Base-by-base conservation (phyloP, 345 rosid species). In the Rubroshorea leprosula region DNA sequence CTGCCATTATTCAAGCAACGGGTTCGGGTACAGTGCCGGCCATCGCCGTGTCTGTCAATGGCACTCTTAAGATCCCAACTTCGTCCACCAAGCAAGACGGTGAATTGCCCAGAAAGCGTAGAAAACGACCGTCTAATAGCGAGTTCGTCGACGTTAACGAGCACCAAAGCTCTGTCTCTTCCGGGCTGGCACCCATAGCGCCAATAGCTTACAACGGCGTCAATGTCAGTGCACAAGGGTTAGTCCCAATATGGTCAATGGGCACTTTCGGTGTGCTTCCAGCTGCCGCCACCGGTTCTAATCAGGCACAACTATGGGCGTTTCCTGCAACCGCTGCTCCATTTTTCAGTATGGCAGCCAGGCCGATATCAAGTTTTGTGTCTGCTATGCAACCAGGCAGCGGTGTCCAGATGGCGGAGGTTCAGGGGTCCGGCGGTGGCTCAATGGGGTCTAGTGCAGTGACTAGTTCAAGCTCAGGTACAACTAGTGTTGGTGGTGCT, bases 1-100 rank as follows among this genome's bases (percentile, higher is more conserved):
- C 83, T 0, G 89, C 96, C 43, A 89, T 89, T 5, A 66, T 86
- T 18, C 74, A 80, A 66, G 91, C 95, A 31, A 89, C 95, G 0
- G 91, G 87, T 1, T 80, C 85, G 0, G 89, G 95, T 0, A 86
- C 91, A 0, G 73, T 82, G 24, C 97, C 95, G 17, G 89, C 97
- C 2, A 89, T 89, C 23, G 95, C 91, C 21, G 87, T 89, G 0
- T 82, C 91, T 3, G 80, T 84, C 15, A 85, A 81, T 52, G 87
- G 87, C 5, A 68, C 87, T 2, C 77, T 86, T 4, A 89, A 86
- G 57, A 82, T 89, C 47, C 95, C 86, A 15, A 77, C 64, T 5
- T 64, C 87, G 2, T 55, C 83, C 1, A 68, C 70, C 9, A 66
- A 57, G 27, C 15, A 70, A 29, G 72, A 64, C 29, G 78, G 56